Evolutionary conservation across 305 asterid genomes (phyloP), one percentile per base, ranked within the genome.

Genomic region (Rubia tinctorum): DNA sequence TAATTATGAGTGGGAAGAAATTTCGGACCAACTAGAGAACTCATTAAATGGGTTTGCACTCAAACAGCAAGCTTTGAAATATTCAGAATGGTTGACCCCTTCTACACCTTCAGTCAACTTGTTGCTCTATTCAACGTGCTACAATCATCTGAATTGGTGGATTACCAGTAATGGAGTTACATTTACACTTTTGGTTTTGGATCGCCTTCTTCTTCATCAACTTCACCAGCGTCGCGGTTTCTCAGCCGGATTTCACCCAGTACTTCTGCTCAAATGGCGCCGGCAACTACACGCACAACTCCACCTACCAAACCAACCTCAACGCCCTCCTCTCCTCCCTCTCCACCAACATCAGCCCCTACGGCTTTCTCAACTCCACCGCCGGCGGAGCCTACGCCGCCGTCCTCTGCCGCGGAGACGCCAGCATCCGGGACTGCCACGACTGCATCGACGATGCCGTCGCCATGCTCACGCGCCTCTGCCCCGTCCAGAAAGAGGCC

Each of bases 361-460:
- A 73, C 27, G 86, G 83, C 60, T 82, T 79, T 65, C 77, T 73
- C 65, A 76, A 66, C 47, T 45, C 68, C 49, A 53, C 82, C 30
- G n/a, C 37, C 6, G 83, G 82, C 45, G 68, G 17, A 10, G 74
- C 56, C 7, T 53, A 78, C 27, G 80, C 71, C 1, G 42, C 72
- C 5, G 79, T 64, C 30, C 72, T 76, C 4, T 82, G 84, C 55
- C 77, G 84, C 60, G 84, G 83, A 9, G 86, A 82, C 71, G 78
- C 74, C 13, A 42, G 51, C 27, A 27, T 27, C 2, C 66, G 77
- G 20, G 45, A 42, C 2, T 82, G 86, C 7, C 68, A 71, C 13
- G 1, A 1, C 22, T 79, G 83, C 59, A 60, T 82, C 0, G 34
- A 58, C 11, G 67, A 55, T 12, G 43, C 77, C 3, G 18, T 49